phyloP scores from a whole-genome alignment of 805 yeast genomes.

The Pichia exigua region DNA sequence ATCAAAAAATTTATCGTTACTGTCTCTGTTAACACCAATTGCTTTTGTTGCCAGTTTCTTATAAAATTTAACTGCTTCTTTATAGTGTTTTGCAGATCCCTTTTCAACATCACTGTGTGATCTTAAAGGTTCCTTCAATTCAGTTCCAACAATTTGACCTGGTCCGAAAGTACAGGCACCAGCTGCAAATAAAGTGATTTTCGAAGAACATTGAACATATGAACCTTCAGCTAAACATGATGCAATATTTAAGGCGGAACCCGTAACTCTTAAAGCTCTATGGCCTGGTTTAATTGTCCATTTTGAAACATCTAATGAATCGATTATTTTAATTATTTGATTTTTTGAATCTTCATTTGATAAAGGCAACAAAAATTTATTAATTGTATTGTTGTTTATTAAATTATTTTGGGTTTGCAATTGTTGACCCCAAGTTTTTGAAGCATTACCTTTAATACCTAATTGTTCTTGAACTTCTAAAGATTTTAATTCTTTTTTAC shows the following conservation, averaged over 20 bases:
- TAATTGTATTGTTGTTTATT: constrained; percentile 26
- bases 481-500: constrained; percentile 68
- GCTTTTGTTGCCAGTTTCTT: constrained; percentile 67
- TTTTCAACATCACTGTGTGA: constrained; percentile 96
- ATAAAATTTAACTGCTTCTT: constrained; percentile 78
- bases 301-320: constrained; percentile 48
- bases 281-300: constrained; percentile 84
- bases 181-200: constrained; percentile 83
- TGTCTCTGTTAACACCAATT: constrained; percentile 37
- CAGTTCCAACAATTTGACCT: constrained; percentile 86
- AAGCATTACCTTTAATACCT: constrained; percentile 30
- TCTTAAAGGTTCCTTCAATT: constrained; percentile 91
- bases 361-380: constrained; percentile 30
- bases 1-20: constrained; percentile 31
- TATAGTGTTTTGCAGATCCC: constrained; percentile 79
- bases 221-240: constrained; percentile 73
- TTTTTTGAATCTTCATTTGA: constrained; percentile 54
- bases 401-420: constrained; percentile 23
- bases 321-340: constrained; percentile 71
- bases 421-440: constrained; percentile 33
- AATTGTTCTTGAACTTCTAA: constrained; percentile 30
- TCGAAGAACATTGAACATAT: constrained; percentile 78
- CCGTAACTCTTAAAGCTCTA: constrained; percentile 87
- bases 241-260: constrained; percentile 85
- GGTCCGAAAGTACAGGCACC: constrained; percentile 96